These are phyloP conservation scores for Neodidymelliopsis sp. DNA, from an alignment of 2,329 filamentous ascomycete species.

Conservation along the genomic window DNA sequence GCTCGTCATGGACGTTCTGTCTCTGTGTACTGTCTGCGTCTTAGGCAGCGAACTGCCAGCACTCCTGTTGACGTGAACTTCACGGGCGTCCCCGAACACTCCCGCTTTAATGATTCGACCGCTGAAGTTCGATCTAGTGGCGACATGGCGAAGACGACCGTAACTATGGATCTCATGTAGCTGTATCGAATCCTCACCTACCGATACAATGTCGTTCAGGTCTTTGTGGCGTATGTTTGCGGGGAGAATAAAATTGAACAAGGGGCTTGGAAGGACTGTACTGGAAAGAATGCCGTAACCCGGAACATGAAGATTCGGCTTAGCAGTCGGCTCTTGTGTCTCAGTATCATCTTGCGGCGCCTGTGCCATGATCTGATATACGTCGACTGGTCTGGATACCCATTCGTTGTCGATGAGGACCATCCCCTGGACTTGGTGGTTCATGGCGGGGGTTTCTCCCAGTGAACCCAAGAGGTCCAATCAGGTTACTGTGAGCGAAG, in stretches of 20 bases:
- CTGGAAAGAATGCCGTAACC: slow-evolving; percentile 76
- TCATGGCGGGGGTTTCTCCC: slow-evolving; percentile 28
- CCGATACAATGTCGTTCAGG: slow-evolving; percentile 83
- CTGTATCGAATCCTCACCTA: slow-evolving; percentile 83
- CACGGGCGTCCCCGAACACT: slow-evolving; percentile 67
- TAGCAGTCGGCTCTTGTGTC: slow-evolving; percentile 33
- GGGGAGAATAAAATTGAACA: slow-evolving; percentile 78
- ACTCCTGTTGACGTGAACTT: slow-evolving; percentile 22
- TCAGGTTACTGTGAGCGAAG: not conserved
- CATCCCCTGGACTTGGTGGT: slow-evolving; percentile 37
- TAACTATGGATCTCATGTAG: slow-evolving; percentile 76
- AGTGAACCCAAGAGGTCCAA: not conserved
- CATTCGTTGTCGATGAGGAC: slow-evolving; percentile 43
- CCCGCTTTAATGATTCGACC: slow-evolving; percentile 79
- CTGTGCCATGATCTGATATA: slow-evolving; percentile 53
- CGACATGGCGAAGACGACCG: slow-evolving; percentile 76
- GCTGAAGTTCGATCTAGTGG: slow-evolving; percentile 80
- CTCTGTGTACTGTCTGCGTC: slow-evolving; percentile 19
- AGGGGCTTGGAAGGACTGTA: slow-evolving; percentile 78
- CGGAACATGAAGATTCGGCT: slow-evolving; percentile 53
- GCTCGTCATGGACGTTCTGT: slow-evolving; percentile 26
- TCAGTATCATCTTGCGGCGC: slow-evolving; percentile 35
- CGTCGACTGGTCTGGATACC: slow-evolving; percentile 47
- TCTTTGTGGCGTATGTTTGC: slow-evolving; percentile 74
- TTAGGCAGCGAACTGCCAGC: slow-evolving; percentile 33